Evolutionary conservation across 2,329 filamentous ascomycete species (phyloP), one percentile per base, ranked within the genome.

Genomic region (Xylariaceae sp.): DNA sequence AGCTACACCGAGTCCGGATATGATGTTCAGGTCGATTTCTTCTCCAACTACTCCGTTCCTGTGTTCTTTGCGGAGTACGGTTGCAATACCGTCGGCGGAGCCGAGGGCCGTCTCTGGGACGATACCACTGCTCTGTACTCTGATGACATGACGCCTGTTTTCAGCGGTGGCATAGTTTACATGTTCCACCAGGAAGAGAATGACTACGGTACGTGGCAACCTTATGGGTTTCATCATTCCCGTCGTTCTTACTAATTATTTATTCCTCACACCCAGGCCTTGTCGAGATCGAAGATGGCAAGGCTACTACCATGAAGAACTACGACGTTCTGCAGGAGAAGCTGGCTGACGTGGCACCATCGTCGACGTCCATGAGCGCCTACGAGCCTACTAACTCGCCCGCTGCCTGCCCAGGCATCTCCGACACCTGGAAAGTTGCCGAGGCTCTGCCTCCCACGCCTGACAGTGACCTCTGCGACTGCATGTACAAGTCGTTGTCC

Each of bases 1-100:
- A 79, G 73, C 49, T 89, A 76, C 69, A 66, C 67, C 13, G 52
- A 73, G 48, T 89, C 86, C 16, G 83, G 84, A 40, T 90, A 82
- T 65, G 74, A 84, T 51, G 74, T 76, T 15, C 78, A 85, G 57
- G 86, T 83, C 50, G 64, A 81, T 55, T 83, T 89, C 62, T 89
- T 88, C 66, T 65, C 70, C 22, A 78, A 76, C 60, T 89, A 84
- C 72, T 81, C 83, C 31, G 83, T 89, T 4, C 86, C 86, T 22
- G 80, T 83, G 50, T 89, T 89, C 76, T 89, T 89, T 64, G 85
- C 85, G 45, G 86, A 90, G 64, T 89, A 89, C 59, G 86, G 86
- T 50, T 90, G 86, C 78, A 89, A 87, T 68, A 41, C 72, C 67
- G 47, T 60, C 11, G 54, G 53, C 24, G 66, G 66, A 33, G 61